Evolutionary conservation across 2,329 filamentous ascomycete species (phyloP), one percentile per base, ranked within the genome.

Genomic region (Aspergillus quadrilineatus): DNA sequence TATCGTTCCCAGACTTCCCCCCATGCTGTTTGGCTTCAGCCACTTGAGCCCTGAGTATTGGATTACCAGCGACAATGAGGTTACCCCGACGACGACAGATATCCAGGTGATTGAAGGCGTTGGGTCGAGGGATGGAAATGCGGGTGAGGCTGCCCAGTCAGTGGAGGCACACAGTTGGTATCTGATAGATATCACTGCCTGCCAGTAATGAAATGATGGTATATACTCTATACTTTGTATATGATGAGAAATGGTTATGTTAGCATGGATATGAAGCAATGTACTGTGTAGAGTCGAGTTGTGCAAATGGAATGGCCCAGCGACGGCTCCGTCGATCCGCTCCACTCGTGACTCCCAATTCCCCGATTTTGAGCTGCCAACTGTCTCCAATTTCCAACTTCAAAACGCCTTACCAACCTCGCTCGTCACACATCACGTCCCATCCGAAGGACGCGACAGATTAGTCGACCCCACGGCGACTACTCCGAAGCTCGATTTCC

Each of bases 21-120:
- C 72, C 1, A 61, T 62, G n/a, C 22, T 39, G 4, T 58, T 68
- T 9, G 71, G 71, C 1, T 77, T 65, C 54, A 66, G 63, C 17
- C 74, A 77, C 47, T 60, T 66, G n/a, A 73, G 69, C 28, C 73
- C 73, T 0, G 74, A 77, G 59, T 77, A 73, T 57, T 77, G 73
- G 73, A 73, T 77, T 50, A 74, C 69, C 9, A 69, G 67, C 22
- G 65, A 59, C 4, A 62, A 67, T 41, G 47, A 63, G n/a, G 64
- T 50, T 17, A 53, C 65, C 1, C 71, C 73, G 39, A 69, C 65
- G n/a, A 59, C 66, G 3, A 58, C 61, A 6, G 69, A 74, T 54
- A 60, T 77, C 22, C 51, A 69, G 8, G 64, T 70, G 28, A 65
- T 75, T 42, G 47, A 63, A 22, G 73, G 73, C 0, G 65, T 70